Evolutionary conservation across 2,329 filamentous ascomycete species (phyloP), one percentile per base, ranked within the genome.

Genomic region (Trichophyton benhamiae): DNA sequence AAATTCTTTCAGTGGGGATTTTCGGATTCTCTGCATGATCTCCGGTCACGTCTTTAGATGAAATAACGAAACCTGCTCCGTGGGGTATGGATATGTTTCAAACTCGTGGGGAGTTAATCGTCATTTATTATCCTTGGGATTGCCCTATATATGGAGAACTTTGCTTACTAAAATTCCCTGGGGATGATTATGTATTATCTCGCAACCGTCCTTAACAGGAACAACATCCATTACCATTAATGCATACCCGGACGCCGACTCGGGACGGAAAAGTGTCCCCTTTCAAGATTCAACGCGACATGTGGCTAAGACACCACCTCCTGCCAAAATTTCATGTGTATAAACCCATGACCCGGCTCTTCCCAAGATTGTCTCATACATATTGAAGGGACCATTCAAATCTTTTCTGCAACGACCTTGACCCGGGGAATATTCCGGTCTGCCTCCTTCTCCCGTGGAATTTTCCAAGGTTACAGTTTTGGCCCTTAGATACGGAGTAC

Each of bases 121-220:
- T 20, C 74, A 17, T 76, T 76, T 2, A 60, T 79, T 2, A 75
- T 73, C 2, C 67, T 71, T 1, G 76, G 76, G 59, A 78, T 79
- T 74, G 78, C 71, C 59, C 70, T 76, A 65, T 66, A 71, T 15
- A 66, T 71, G 63, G 33, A 38, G 33, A 38, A 38, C 9, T 9
- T 33, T n/a, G 69, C 1, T 71, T 68, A 5, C 66, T 68, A 3
- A 60, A 38, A 13, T 9, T 67, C 68, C 1, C 58, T 55, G 9
- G 36, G 48, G 17, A 57, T 57, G n/a, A 57, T 20, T 33, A 13
- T 9, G 69, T 20, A 48, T 25, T 9, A 38, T 38, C 33, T 38
- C 3, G 8, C 9, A 38, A 38, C 3, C 9, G 3, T 38, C 2
- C 11, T 13, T 38, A 38, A 9, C 8, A 36, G 9, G 11, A 38